Percentiles rank a stretch among this genome's conserved stretches.
Conservation (phyloP, 1,284 basidiomycete genomes). For the Ceratobasidium sp. region DNA sequence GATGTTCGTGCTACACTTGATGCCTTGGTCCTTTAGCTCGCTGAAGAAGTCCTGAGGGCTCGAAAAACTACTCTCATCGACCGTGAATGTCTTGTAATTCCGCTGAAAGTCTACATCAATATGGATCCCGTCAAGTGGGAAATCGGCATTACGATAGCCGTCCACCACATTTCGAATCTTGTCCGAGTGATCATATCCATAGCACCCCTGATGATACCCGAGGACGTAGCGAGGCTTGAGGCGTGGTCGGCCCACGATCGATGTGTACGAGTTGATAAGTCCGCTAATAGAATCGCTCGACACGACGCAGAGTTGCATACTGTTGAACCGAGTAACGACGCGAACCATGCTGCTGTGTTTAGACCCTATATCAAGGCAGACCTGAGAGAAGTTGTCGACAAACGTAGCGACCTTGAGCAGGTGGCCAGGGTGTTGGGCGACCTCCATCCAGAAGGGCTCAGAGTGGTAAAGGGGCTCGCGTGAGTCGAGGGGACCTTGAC, state of each 20-base stretch:
- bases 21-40: conserved; percentile 13
- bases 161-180: conserved; percentile 33
- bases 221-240: conserved; percentile 47
- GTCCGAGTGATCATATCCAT: conserved; percentile 37
- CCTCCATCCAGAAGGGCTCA: conserved; percentile 44
- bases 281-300: conserved; percentile 13
- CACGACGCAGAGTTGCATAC: conserved; percentile 38
- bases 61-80: conserved; percentile 28
- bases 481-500: conserved; percentile 39
- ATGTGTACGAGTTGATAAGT: conserved; percentile 43
- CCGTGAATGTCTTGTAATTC: conserved; percentile 44
- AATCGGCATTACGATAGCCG: not conserved
- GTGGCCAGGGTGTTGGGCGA: conserved; percentile 29
- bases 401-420: conserved; percentile 38
- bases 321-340: conserved; percentile 40
- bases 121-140: conserved; percentile 44
- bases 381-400: conserved; percentile 46
- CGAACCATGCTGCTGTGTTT: conserved; percentile 33
- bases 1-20: conserved; percentile 46
- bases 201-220: conserved; percentile 46
- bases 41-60: conserved; percentile 12
- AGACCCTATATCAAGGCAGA: conserved; percentile 42
- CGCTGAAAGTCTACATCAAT: conserved; percentile 46
- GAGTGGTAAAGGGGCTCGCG: conserved; percentile 47
- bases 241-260: conserved; percentile 41